Evolutionary conservation across 2,329 filamentous ascomycete species (phyloP).

Genomic region (Paraphaeosphaeria minitans): DNA sequence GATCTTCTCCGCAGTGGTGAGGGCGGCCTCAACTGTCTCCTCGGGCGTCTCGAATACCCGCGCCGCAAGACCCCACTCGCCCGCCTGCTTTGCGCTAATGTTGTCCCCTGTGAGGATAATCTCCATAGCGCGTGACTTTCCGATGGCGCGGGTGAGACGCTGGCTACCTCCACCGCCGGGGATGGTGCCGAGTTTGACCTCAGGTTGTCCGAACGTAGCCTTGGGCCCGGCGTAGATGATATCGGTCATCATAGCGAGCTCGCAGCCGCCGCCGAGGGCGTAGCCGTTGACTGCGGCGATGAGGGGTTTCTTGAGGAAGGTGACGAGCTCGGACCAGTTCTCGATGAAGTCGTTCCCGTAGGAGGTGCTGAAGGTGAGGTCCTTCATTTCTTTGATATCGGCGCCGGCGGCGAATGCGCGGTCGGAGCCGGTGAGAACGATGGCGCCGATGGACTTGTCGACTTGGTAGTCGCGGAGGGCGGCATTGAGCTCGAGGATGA

Average conservation of each 20-base stretch:
- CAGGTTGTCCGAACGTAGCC: slow-evolving; percentile 94
- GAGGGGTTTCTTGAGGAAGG: slow-evolving; percentile 86
- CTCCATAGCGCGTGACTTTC: slow-evolving; percentile 54
- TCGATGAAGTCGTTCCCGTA: slow-evolving; percentile 95
- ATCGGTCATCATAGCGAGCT: slow-evolving; percentile 97
- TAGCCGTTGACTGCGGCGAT: slow-evolving; percentile 94
- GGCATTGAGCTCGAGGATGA: slow-evolving; percentile 78
- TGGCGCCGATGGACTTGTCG: slow-evolving; percentile 39
- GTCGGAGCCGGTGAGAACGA: slow-evolving; percentile 81
- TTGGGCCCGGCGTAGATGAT: slow-evolving; percentile 85
- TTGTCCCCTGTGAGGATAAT: slow-evolving; percentile 60
- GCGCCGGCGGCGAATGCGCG: slow-evolving; percentile 82
- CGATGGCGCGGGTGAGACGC: slow-evolving; percentile 73
- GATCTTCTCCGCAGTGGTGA: slow-evolving; percentile 87
- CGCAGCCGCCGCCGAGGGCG: slow-evolving; percentile 92
- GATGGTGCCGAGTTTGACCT: slow-evolving; percentile 93
- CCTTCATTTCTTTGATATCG: slow-evolving; percentile 99
- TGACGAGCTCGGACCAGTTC: slow-evolving; percentile 86
- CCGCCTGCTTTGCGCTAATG: slow-evolving; percentile 83
- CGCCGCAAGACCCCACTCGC: slow-evolving; percentile 87
- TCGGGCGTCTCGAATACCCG: slow-evolving; percentile 80
- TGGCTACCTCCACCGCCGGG: slow-evolving; percentile 93
- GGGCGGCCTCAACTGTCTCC: slow-evolving; percentile 77
- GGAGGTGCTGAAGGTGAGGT: slow-evolving; percentile 84
- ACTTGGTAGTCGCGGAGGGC: slow-evolving; percentile 45